phyloP scores from a whole-genome alignment of 768 basidiomycete genomes.

The Steccherinum ochraceum region DNA sequence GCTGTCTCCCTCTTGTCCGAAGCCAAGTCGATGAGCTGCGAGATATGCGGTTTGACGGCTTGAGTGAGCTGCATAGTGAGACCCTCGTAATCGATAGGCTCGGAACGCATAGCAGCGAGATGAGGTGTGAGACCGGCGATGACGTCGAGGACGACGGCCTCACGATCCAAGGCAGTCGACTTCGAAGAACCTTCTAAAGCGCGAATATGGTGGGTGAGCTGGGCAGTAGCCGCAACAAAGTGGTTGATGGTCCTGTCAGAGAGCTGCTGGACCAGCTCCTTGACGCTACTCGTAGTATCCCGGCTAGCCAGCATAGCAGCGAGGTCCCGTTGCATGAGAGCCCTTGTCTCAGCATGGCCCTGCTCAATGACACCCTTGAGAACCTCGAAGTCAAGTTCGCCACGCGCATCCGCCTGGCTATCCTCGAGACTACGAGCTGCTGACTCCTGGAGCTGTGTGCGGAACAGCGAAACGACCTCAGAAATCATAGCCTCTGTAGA shows the following conservation, averaged over 20 bases:
- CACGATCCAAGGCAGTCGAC: conserved; percentile 42
- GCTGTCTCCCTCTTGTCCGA: conserved; percentile 89
- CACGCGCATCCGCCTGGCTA: conserved; percentile 62
- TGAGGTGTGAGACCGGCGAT: conserved; percentile 52
- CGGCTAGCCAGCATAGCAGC: conserved; percentile 38
- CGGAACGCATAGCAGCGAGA: conserved; percentile 53
- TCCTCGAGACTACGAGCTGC: conserved; percentile 53
- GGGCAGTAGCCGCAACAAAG: conserved; percentile 53
- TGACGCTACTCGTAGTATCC: conserved; percentile 17
- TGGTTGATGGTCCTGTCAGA: conserved; percentile 51
- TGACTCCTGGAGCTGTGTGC: conserved; percentile 59
- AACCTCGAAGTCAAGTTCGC: conserved; percentile 74
- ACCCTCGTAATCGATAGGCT: conserved; percentile 72
- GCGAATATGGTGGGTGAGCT: conserved; percentile 52
- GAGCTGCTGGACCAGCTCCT: conserved; percentile 47
- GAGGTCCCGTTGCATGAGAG: conserved; percentile 55
- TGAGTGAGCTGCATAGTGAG: conserved; percentile 72
- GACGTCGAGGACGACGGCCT: conserved; percentile 56
- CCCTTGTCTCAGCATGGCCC: conserved; percentile 55
- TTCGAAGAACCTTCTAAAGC: conserved; percentile 35
- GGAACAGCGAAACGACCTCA: conserved; percentile 63
- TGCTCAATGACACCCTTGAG: conserved; percentile 66
- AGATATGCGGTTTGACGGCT: conserved; percentile 84
- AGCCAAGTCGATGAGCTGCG: conserved; percentile 83
- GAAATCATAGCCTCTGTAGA: conserved; percentile 56